Evolutionary conservation across 257 asterid genomes (phyloP), one percentile per base, ranked within the genome.

Genomic region (Eucommia ulmoides): DNA sequence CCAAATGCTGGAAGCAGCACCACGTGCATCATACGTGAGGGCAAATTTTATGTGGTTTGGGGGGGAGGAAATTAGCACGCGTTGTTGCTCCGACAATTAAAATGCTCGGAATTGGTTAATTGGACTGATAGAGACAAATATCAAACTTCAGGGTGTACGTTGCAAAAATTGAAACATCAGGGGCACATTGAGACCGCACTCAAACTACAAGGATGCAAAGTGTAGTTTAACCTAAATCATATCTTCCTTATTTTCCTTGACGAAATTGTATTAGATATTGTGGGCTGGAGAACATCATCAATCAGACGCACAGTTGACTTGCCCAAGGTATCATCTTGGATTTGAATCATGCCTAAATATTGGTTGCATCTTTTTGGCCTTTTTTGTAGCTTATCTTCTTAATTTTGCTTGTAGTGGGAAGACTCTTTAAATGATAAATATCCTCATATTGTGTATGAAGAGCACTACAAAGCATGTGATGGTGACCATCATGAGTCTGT

Each of bases 201-300:
- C n/a, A n/a, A n/a, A n/a, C n/a, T n/a, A n/a, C n/a, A n/a, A n/a
- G n/a, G n/a, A n/a, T n/a, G n/a, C n/a, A n/a, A n/a, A n/a, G n/a
- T n/a, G n/a, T n/a, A n/a, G n/a, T n/a, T n/a, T n/a, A n/a, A 29
- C 38, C 12, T 29, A 14, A 14, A 29, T 29, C 38, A 29, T 35
- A 35, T 6, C 44, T 22, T 16, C 17, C 45, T 70, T 58, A 71
- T 75, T 50, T 70, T 69, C 88, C 66, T 79, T 58, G 41, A 70
- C 64, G 52, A n/a, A 42, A 42, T 41, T 60, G 14, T 50, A 67
- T 18, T 52, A 91, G 99, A 86, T 72, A 86, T 91, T 57, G 99
- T 91, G 44, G 99, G 99, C 23, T 91, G 99, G 97, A 77, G 99
- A 73, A 91, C 99, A 52, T 83, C 99, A 17, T 91, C 97, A 45